Base-by-base conservation (phyloP, 208 protist species). In the Histomonas meleagridis region DNA sequence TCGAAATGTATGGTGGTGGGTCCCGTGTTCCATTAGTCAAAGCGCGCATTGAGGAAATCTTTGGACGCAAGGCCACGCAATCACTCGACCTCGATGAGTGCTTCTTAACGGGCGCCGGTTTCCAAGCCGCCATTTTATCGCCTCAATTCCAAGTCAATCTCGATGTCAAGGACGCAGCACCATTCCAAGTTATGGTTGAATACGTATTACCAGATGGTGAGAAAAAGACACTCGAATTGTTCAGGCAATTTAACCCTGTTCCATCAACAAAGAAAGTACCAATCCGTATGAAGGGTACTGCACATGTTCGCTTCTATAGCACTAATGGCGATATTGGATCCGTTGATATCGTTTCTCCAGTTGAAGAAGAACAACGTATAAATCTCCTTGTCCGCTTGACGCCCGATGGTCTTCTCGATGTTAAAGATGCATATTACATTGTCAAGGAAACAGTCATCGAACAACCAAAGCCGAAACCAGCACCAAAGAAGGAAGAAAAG, bases 1-100 rank as follows among this genome's bases (percentile, higher is more conserved):
- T 93, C 38, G 92, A 93, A 81, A n/a, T 92, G 14, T 76, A 93
- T 62, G 92, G 92, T 65, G 92, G 92, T 35, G 57, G 48, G 14
- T 70, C 81, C 26, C 38, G 92, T 51, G 92, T 93, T 76, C 78
- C 92, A 1, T 51, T 53, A 12, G 92, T 93, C 48, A 78, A 90
- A 35, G 35, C 26, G 7, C 23, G 53, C 28, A 55, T 93, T 26
- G 48, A 72, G 14, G 53, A 79, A 46, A 70, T 81, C 57, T 86
- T 93, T 21, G 92, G 92, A 57, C 12, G 28, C 12, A 53, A 91
- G 9, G n/a, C 55, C 62, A 72, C 51, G 12, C 51, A 72, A 48
- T 72, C 51, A n/a, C 35, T 91, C 0, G 53, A 91, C 43, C 86
- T 53, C 26, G 86, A 91, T 70, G 60, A 91, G 35, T 62, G 55